Evolutionary conservation across 2,329 filamentous ascomycete genomes (phyloP), one percentile per base, ranked within the genome.

Genomic region (Ophiognomonia clavigignenti-juglandacearum): DNA sequence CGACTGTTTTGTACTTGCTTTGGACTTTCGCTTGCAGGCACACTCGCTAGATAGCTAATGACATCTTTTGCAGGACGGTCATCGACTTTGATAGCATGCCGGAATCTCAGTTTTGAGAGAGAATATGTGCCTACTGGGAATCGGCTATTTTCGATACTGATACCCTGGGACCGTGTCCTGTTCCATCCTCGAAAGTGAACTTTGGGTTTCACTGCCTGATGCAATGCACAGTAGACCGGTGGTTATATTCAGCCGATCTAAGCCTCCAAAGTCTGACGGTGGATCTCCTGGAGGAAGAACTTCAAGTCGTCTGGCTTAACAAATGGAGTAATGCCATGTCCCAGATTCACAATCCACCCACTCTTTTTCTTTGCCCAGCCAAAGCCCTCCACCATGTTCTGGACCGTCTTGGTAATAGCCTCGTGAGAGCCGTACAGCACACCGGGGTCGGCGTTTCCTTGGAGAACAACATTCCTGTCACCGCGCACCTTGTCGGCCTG

Each of bases 271-370:
- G 78, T 80, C 50, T 83, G 67, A 39, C 87, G 79, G 65, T 96
- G 89, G 48, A 97, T 83, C 68, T 98, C 93, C 61, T 95, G 75
- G 55, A 98, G 92, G 73, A 88, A 98, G 70, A 95, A 95, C 64
- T 83, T 92, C 56, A 98, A 72, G 65, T 96, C 85, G 41, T 97
- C 90, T 0, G 93, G 93, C 57, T 97, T 86, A 45, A 98, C 93
- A 54, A 91, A 86, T 1, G 93, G 93, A 26, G 93, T 98, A 54
- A 98, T 90, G 52, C 93, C 93, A 63, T 98, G 93, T 8, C 93
- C 93, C 53, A 98, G 76, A 64, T 98, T 98, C 39, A 88, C 89
- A 57, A 98, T 97, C 92, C 93, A 98, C 34, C 92, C 88, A 65
- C 91, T 83, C 68, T 90, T 92, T 45, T 85, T 86, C 53, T 83